Conservation (phyloP, 495 filamentous ascomycete genomes). For the Eremomyces bilateralis region DNA sequence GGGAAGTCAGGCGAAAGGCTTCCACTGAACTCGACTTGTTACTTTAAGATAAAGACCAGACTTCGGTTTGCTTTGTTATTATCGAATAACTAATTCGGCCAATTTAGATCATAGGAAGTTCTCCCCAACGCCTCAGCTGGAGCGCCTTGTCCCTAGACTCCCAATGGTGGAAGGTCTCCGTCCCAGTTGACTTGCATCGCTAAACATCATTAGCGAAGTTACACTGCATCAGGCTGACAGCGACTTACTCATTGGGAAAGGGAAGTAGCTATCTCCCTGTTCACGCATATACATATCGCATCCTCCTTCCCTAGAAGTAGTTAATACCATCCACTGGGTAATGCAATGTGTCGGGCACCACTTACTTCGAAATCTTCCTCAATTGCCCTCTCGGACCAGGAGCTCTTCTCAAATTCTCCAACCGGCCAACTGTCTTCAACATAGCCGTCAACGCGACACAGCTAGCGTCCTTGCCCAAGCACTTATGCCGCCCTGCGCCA, state of each 20-base stretch:
- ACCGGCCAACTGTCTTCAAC: constrained; percentile 18
- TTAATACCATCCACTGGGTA: too few species aligned
- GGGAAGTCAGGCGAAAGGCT: too few species aligned
- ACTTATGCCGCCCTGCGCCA: constrained; percentile 36
- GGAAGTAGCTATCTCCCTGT: constrained; percentile 47
- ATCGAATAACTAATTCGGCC: too few species aligned
- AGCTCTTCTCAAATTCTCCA: constrained; percentile 41
- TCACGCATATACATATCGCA: constrained; percentile 50
- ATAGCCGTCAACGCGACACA: constrained; percentile 27
- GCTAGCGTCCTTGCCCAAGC: constrained; percentile 37
- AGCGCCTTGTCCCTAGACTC: too few species aligned
- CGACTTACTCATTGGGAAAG: constrained; percentile 46
- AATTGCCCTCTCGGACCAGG: constrained; percentile 46
- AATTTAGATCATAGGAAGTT: too few species aligned
- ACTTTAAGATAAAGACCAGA: too few species aligned
- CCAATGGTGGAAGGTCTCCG: constrained; percentile 19
- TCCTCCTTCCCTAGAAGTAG: constrained; percentile 33
- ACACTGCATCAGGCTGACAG: constrained; percentile 5
- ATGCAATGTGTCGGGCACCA: too few species aligned
- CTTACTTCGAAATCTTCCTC: constrained; percentile 48
- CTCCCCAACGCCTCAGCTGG: too few species aligned
- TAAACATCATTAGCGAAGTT: constrained; percentile 3
- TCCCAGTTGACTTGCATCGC: constrained; percentile 24
- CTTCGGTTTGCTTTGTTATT: too few species aligned
- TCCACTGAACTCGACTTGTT: too few species aligned